Evolutionary conservation across 176 grass and related monocot genomes (phyloP), one percentile per base, ranked within the genome.

Genomic region (Triticum aestivum): DNA sequence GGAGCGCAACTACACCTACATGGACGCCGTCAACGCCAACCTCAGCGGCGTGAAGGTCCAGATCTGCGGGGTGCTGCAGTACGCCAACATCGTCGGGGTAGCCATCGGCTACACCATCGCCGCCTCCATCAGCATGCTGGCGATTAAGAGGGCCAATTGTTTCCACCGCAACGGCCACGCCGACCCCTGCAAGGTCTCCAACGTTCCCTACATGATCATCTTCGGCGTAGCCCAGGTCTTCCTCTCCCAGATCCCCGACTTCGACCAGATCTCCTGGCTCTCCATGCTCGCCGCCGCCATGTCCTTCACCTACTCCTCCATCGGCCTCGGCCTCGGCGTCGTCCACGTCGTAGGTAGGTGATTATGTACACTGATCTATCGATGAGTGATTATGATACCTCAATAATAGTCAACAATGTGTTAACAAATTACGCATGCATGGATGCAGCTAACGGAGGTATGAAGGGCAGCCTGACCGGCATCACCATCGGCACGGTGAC

Each of bases 101-200:
- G 91, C 94, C 74, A 97, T 97, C 58, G 94, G 94, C 2, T 94
- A 97, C 87, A 97, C 94, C 64, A 97, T 97, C 79, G 94, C 94
- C 26, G 94, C 94, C 24, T 93, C 94, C 73, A 89, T 94, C 67
- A 97, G 94, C 80, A 97, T 94, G 94, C 69, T 94, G 18, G 94
- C 94, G 6, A 77, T 97, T 21, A 90, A 86, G 88, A 82, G 91
- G 89, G 89, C 91, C 5, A 93, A 97, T 49, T 97, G 94, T 49
- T 97, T 97, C 88, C 89, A 97, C 80, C 44, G 90, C 34, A 70
- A 94, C 49, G 94, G 89, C 2, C 87, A 97, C 69, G 73, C 75
- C 52, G 44, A 89, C 86, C 89, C 94, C 21, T 97, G 94, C 75
- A 66, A 26, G 14, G 44, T 93, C 18, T 93, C 89, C 34, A 97